These are phyloP conservation scores for Cutaneotrichosporon sp. DNA, from an alignment of 1,284 basidiomycete genomes.

Conservation along the genomic window DNA sequence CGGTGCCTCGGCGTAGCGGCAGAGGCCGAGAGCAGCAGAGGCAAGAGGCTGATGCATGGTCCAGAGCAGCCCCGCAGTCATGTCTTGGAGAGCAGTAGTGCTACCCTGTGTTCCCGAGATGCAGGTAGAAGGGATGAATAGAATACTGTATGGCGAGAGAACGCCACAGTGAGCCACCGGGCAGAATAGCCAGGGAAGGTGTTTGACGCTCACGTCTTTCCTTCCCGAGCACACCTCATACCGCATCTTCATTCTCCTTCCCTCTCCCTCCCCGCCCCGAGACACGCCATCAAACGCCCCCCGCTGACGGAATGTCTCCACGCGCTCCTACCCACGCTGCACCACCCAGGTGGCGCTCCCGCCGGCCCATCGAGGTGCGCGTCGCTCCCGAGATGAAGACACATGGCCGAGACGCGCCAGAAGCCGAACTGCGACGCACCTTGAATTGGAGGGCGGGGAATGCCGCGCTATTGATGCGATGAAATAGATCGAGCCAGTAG, in stretches of 20 bases:
- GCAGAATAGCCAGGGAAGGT: neutral
- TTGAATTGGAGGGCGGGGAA: neutral
- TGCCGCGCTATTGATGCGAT: no score
- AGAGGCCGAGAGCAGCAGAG: no score
- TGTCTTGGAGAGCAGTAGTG: no score
- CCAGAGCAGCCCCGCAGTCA: neutral
- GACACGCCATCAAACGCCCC: no score
- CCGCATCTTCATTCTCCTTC: no score
- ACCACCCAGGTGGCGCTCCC: neutral
- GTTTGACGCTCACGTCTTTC: no score
- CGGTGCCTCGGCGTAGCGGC: no score
- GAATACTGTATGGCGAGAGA: neutral
- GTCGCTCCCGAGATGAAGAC: neutral
- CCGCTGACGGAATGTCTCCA: neutral
- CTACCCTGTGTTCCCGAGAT: no score
- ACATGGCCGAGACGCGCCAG: neutral
- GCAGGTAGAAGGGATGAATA: neutral
- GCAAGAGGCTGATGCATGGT: no score
- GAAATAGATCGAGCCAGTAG: neutral
- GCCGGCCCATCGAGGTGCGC: neutral
- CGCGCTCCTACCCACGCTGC: no score
- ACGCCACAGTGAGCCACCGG: neutral
- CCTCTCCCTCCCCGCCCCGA: no score
- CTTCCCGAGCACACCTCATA: no score
- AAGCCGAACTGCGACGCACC: neutral